These are phyloP conservation scores for Alternaria arborescens DNA, from an alignment of 2,329 filamentous ascomycete species.

Conservation along the genomic window DNA sequence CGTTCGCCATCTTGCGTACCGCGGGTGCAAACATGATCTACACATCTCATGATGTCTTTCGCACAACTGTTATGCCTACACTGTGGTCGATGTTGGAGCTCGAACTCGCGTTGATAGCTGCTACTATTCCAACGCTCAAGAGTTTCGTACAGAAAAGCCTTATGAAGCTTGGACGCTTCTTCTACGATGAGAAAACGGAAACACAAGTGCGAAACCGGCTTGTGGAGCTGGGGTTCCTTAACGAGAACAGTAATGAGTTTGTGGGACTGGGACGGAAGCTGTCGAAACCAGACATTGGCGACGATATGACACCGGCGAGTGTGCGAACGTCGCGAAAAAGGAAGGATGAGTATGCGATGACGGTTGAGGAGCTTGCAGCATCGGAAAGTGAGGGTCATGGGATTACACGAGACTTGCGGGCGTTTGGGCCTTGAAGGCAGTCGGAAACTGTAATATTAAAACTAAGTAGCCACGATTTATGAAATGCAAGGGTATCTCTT, in stretches of 20 bases:
- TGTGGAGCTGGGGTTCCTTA: conserved; percentile 26
- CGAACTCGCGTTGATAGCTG: conserved; percentile 38
- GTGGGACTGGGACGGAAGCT: neutral
- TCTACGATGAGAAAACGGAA: conserved; percentile 30
- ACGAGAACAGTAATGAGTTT: neutral
- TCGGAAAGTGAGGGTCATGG: neutral
- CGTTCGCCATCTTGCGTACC: conserved; percentile 34
- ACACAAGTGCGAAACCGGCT: conserved; percentile 20
- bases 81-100: conserved; percentile 38
- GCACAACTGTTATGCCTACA: conserved; percentile 28
- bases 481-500: conserved; percentile 10
- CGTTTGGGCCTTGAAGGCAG: neutral
- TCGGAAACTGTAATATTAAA: neutral
- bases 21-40: conserved; percentile 29
- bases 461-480: neutral
- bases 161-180: conserved; percentile 23
- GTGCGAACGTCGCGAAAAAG: neutral
- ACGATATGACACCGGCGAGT: neutral
- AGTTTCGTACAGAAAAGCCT: conserved; percentile 27
- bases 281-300: conserved; percentile 5
- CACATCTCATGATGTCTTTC: conserved; percentile 27
- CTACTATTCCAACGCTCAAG: conserved; percentile 40
- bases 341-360: neutral
- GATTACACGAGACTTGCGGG: neutral
- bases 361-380: neutral